A percentile compares a stretch with the other conserved stretches of the same genome.
Conservation (phyloP, 345 rosid species). For the Cardamine chenopodiifolia region DNA sequence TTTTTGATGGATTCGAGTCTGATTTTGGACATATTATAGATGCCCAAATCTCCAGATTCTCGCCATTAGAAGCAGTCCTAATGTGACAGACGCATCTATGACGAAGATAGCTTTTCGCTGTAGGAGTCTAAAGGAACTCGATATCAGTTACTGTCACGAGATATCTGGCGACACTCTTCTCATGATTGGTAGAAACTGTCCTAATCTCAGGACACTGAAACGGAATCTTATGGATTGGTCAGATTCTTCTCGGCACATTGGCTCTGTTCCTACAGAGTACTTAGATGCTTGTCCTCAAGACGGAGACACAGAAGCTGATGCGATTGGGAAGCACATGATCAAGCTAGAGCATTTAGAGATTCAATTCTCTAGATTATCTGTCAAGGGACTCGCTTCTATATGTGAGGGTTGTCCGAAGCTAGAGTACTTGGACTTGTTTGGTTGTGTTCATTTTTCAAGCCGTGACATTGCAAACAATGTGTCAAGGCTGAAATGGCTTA, state of each 20-base stretch:
- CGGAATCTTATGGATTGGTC: slow-evolving; percentile 79
- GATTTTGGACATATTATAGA: slow-evolving; percentile 42
- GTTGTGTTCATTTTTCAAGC: slow-evolving; percentile 72
- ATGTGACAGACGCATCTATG: slow-evolving; percentile 74
- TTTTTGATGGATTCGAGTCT: neutral
- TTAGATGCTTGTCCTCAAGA: slow-evolving; percentile 81
- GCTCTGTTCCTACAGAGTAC: slow-evolving; percentile 67
- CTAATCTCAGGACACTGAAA: slow-evolving; percentile 59
- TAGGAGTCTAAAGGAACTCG: slow-evolving; percentile 58
- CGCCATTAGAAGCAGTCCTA: slow-evolving; percentile 64
- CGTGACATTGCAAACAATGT: slow-evolving; percentile 58
- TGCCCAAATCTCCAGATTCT: slow-evolving; percentile 68
- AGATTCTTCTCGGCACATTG: slow-evolving; percentile 64
- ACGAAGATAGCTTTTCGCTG: slow-evolving; percentile 61
- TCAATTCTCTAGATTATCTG: slow-evolving; percentile 67
- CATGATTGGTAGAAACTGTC: slow-evolving; percentile 69
- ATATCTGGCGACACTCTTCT: slow-evolving; percentile 68
- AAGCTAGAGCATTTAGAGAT: slow-evolving; percentile 66
- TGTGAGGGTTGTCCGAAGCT: slow-evolving; percentile 71
- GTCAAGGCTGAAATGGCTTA: slow-evolving; percentile 54
- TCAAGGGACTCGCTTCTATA: slow-evolving; percentile 57
- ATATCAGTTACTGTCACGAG: slow-evolving; percentile 80
- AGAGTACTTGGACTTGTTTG: slow-evolving; percentile 65
- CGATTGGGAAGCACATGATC: slow-evolving; percentile 67
- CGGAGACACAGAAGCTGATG: slow-evolving; percentile 74